Evolutionary conservation across 108 stramenopile species (phyloP), one percentile per base, ranked within the genome.

Genomic region (Cyclostephanos invisitatus): DNA sequence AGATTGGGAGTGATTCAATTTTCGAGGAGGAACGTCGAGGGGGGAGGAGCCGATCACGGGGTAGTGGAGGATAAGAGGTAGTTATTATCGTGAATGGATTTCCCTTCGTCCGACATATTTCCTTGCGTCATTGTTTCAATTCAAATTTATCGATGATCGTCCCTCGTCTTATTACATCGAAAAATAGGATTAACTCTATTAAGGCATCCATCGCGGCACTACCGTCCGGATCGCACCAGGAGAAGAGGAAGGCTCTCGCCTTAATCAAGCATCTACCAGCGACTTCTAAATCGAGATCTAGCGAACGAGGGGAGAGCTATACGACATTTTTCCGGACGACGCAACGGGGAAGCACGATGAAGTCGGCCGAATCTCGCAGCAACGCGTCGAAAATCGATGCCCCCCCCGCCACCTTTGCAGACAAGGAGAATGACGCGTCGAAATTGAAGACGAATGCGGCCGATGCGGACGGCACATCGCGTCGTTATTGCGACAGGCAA

Each of bases 171-270:
- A 20, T 24, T n/a, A n/a, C n/a, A n/a, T 32, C 32, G 2, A 20
- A 17, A 1, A 24, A 60, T n/a, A 47, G 44, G 6, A 18, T 46
- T 17, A 35, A 40, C 29, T 15, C 61, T 51, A 1, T 18, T 0
- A 3, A 59, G 3, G 37, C 36, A n/a, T 9, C 35, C 14, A 24
- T 56, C 2, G 10, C 55, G 55, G 12, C 7, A 56, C 24, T 32
- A 18, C 24, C 27, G 14, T 46, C 27, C 12, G 50, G 37, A 24
- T 50, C 70, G 2, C 22, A 37, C 8, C 62, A 62, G 53, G 72
- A 73, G 47, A 73, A 65, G 55, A 56, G 40, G 54, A 63, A 64
- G n/a, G 44, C 47, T 64, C 25, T 42, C 20, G 44, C 38, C 58
- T 59, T 59, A 36, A 11, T 59, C 58, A 59, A 37, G 37, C 5